A percentile compares a stretch with the other conserved stretches of the same genome.
Evolutionary conservation across 2,329 filamentous ascomycete species (phyloP).

Genomic region (Gremmenia infestans): DNA sequence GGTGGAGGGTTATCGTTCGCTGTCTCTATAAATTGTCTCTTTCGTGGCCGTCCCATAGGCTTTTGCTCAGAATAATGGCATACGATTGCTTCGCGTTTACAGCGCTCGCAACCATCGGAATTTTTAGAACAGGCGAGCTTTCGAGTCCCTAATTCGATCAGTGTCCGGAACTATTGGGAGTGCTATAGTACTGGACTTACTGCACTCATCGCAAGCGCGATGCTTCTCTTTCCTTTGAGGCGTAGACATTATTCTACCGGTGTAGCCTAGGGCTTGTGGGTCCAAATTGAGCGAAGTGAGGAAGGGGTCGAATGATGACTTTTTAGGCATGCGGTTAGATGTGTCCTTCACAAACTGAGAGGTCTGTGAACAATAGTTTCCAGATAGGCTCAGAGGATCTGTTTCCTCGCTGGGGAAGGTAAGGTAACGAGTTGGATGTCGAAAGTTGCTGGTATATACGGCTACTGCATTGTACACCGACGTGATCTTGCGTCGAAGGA

Average conservation of each 20-base stretch:
- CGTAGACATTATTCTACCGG: constrained; percentile 11
- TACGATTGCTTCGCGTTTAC: constrained; percentile 48
- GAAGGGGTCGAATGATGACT: constrained; percentile 10
- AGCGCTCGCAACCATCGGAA: constrained; percentile 53
- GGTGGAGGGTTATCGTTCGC: constrained; percentile 10
- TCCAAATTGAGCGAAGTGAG: constrained; percentile 18
- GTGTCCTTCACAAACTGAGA: too few relatives aligned
- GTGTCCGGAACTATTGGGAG: constrained; percentile 18
- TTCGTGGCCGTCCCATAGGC: constrained; percentile 60
- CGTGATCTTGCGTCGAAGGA: too few relatives aligned
- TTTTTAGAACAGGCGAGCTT: constrained; percentile 65
- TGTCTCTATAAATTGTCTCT: constrained; percentile 40
- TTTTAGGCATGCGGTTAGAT: not conserved
- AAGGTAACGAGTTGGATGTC: too few relatives aligned
- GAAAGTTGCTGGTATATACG: too few relatives aligned
- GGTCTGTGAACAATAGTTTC: too few relatives aligned
- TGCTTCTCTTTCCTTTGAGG: constrained; percentile 40
- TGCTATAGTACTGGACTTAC: constrained; percentile 40
- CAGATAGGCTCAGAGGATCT: too few relatives aligned
- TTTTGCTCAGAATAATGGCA: constrained; percentile 63
- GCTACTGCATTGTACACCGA: too few relatives aligned
- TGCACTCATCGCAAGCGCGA: constrained; percentile 62
- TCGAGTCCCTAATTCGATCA: constrained; percentile 44
- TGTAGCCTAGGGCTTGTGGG: constrained; percentile 12
- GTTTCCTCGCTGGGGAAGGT: too few relatives aligned